Evolutionary conservation across 148 eudicot genomes (phyloP).

Genomic region (Simmondsia chinensis): DNA sequence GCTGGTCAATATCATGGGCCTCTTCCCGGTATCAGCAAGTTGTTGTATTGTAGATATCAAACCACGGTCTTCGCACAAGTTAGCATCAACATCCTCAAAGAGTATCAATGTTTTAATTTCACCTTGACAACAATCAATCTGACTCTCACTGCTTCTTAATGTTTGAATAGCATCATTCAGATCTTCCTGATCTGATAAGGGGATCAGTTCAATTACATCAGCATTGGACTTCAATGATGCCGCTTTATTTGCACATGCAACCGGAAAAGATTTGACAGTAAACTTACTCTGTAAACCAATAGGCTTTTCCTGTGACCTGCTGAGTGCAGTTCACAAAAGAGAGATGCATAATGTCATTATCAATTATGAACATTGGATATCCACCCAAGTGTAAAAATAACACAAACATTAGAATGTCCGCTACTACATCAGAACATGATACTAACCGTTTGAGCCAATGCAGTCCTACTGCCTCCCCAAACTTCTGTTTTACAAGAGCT

Average conservation of each 20-base stretch:
- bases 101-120: conserved; percentile 71
- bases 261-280: conserved; percentile 21
- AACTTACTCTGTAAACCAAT: conserved; percentile 31
- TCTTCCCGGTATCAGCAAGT: conserved; percentile 77
- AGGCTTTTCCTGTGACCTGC: conserved; percentile 48
- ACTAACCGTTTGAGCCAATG: conserved; percentile 74
- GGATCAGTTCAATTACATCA: conserved; percentile 39
- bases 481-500: conserved; percentile 75
- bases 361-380: too few relatives aligned
- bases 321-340: too few relatives aligned
- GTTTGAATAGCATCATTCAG: conserved; percentile 14
- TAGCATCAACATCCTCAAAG: conserved; percentile 91
- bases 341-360: too few relatives aligned
- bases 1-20: conserved; percentile 77
- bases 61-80: conserved; percentile 76
- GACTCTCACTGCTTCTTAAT: conserved; percentile 16
- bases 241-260: conserved; percentile 5
- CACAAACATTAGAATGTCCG: neutral
- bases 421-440: neutral
- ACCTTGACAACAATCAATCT: conserved; percentile 27
- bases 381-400: neutral
- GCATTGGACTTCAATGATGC: conserved; percentile 19
- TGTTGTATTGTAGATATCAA: conserved; percentile 77
- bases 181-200: conserved; percentile 44
- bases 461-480: conserved; percentile 77